phyloP scores from a whole-genome alignment of 371 early-diverging fungal species.

The Mortierella sp. region DNA sequence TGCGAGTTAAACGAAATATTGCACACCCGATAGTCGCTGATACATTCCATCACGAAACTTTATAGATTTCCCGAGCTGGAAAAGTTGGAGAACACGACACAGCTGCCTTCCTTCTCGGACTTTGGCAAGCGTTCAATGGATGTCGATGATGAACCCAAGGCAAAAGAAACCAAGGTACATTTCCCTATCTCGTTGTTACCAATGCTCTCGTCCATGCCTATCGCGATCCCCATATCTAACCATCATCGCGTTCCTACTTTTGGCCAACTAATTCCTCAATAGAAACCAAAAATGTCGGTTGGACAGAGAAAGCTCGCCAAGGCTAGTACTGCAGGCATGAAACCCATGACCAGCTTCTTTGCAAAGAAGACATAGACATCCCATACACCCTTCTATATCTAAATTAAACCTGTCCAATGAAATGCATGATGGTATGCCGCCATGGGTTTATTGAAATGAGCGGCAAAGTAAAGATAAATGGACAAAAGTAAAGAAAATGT shows the following conservation, averaged over 20 bases:
- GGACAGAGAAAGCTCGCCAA: slow-evolving; percentile 54
- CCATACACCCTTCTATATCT: background rate
- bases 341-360: slow-evolving; percentile 54
- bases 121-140: slow-evolving; percentile 54
- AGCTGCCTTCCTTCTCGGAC: slow-evolving; percentile 28
- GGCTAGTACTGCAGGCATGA: slow-evolving; percentile 55
- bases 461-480: background rate
- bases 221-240: too few species aligned
- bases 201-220: background rate
- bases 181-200: background rate
- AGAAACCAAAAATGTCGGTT: slow-evolving; percentile 54
- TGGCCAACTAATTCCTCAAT: background rate
- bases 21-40: too few species aligned
- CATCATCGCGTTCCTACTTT: background rate
- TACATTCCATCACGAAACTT: too few species aligned
- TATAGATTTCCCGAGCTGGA: slow-evolving; percentile 51
- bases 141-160: slow-evolving; percentile 34
- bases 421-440: background rate
- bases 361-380: slow-evolving; percentile 26
- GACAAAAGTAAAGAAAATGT: background rate
- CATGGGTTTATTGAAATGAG: background rate
- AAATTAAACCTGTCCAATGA: background rate
- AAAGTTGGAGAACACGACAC: slow-evolving; percentile 42
- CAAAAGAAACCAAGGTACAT: slow-evolving; percentile 41
- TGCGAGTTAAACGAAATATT: too few species aligned